Evolutionary conservation across 768 basidiomycete species (phyloP).

Genomic region (Candolleomyces efflorescens): DNA sequence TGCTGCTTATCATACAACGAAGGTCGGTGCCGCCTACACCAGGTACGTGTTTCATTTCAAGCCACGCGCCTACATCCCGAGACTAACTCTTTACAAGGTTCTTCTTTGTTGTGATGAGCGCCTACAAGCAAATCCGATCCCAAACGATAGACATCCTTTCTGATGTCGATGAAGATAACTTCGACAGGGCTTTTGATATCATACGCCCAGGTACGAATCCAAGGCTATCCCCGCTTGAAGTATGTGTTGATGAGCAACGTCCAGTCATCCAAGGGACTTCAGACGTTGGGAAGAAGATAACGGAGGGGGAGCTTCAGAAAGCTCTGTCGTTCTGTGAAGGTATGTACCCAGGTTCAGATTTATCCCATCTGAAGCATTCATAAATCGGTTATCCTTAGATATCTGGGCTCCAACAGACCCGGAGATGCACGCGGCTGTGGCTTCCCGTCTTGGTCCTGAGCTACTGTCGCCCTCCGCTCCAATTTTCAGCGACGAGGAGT

Average conservation of each 20-base stretch:
- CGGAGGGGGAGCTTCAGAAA: constrained; percentile 15
- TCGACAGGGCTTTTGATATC: constrained; percentile 42
- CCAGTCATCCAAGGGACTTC: constrained; percentile 25
- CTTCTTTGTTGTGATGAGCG: constrained; percentile 42
- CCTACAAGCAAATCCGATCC: constrained; percentile 42
- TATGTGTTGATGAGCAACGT: not conserved
- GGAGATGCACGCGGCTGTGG: constrained; percentile 21
- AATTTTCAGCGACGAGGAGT: constrained; percentile 19
- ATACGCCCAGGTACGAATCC: constrained; percentile 29
- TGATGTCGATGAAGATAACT: constrained; percentile 43
- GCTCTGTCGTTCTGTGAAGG: constrained; percentile 17
- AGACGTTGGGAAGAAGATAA: constrained; percentile 14
- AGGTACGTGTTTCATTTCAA: constrained; percentile 16
- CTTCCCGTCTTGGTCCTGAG: constrained; percentile 20
- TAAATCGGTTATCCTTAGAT: constrained; percentile 10
- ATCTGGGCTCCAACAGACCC: constrained; percentile 23
- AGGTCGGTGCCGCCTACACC: constrained; percentile 30
- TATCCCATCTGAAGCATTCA: not conserved
- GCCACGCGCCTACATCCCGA: not conserved
- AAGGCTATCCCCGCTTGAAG: not conserved
- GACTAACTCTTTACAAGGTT: constrained; percentile 24
- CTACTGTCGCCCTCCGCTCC: constrained; percentile 18
- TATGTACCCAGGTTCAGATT: not conserved
- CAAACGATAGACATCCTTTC: constrained; percentile 35
- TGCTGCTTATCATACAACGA: constrained; percentile 26